Base-by-base conservation (phyloP, 169 alveolate genomes). In the Plasmodium vinckei region DNA sequence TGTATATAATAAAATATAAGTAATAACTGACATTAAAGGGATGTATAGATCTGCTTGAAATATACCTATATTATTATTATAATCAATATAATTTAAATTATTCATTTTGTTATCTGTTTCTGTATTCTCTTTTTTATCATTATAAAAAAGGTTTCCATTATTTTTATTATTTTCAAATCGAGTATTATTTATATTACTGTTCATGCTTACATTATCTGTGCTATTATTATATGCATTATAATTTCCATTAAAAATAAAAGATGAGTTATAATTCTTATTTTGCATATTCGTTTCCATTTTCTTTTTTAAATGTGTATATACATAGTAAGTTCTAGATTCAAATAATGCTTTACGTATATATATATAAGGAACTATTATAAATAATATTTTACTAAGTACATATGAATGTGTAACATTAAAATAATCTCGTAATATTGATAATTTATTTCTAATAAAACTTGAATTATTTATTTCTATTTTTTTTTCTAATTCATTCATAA, bases 291-390 rank as follows among this genome's bases (percentile, higher is more conserved):
- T 57, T 17, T 70, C 75, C 72, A 79, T 79, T 70, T 65, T 79
- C 42, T 59, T 65, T 44, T 79, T 70, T 49, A 79, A 64, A 23
- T 79, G 89, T 21, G 25, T 67, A 79, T 79, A 79, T 44, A 79
- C 89, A 79, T 79, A 79, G 42, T 79, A 79, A 5, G 89, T 79
- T 59, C 89, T 27, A 1, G 89, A 79, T 69, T 79, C 89, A 67
- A 77, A 79, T 15, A 79, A 42, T 5, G 89, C 89, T 21, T 54
- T 79, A 17, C 79, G 82, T 65, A 79, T 79, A 70, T 79, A 79
- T 70, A 79, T 47, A 79, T 79, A 79, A 9, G 89, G 89, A 4
- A 79, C n/a, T 13, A 79, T 49, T n/a, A 79, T 79, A 69, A 79
- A 79, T 4, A 79, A 10, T 9, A 79, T 79, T 79, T 79, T 79